Base-by-base conservation (phyloP, 495 filamentous ascomycete species). In the Schizothecium vesticola region DNA sequence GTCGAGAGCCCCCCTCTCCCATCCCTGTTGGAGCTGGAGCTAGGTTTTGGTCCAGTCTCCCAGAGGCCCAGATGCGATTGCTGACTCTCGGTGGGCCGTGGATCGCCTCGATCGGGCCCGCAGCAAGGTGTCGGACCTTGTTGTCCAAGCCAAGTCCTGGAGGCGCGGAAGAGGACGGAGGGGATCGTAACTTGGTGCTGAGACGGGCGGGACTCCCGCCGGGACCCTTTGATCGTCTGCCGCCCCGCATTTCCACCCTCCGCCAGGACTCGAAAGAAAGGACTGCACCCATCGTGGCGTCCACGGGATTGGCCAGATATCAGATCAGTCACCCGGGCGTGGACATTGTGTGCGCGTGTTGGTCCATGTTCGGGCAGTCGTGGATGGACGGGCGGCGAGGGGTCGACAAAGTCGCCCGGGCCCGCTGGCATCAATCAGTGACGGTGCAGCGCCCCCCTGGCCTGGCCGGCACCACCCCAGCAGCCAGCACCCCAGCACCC, bases 1-100 rank as follows among this genome's bases (percentile, higher is more conserved):
- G 33, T 19, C 33, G 55, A 21, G 23, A 21, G 66, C 66, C 64
- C 63, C 36, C 62, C 56, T 56, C 63, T 68, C 63, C 36, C 62
- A 64, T 56, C 63, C 63, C 60, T 68, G 63, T 6, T 51, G 43
- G 33, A 36, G 33, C 33, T 36, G n/a, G n/a, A n/a, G n/a, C n/a
- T n/a, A n/a, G n/a, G n/a, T n/a, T n/a, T n/a, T n/a, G n/a, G n/a
- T n/a, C n/a, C n/a, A n/a, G n/a, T n/a, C n/a, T 11, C 11, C 33
- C 33, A 36, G 33, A 36, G 12, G 33, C 33, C 33, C 28, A 29
- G 28, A 29, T 29, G 9, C 28, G 28, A 33, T 33, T 33, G 31
- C 31, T 8, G 36, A 51, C 43, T 19, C 43, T 19, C 6, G 16
- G 16, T 51, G 43, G 43, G 16, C 43, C 16, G 43, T 51, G 1